Evolutionary conservation across 2,329 filamentous ascomycete genomes (phyloP).

Genomic region (Cadophora malorum): DNA sequence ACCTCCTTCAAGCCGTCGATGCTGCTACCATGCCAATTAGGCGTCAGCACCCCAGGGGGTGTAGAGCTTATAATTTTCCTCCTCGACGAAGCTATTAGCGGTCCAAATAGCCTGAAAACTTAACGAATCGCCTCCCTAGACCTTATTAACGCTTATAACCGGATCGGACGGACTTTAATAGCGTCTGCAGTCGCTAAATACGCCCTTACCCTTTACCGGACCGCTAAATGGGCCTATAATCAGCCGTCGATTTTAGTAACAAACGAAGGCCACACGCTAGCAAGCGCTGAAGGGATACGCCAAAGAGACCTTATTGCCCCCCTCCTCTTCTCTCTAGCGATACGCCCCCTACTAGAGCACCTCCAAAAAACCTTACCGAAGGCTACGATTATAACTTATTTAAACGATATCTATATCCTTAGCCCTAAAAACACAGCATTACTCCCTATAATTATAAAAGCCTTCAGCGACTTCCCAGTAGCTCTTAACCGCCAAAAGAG

Average conservation of each 20-base stretch:
- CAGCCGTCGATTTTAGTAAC: neutral
- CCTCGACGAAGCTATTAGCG: no score
- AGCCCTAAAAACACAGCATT: neutral
- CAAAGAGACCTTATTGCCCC: neutral
- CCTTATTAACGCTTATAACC: no score
- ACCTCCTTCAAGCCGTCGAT: no score
- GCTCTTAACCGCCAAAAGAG: slow-evolving; percentile 6
- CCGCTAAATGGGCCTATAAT: slow-evolving; percentile 5
- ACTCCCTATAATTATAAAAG: neutral
- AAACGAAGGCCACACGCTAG: neutral
- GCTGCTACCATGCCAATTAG: no score
- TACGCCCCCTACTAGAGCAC: slow-evolving; percentile 2
- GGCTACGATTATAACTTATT: neutral
- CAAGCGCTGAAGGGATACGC: neutral
- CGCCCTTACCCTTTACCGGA: neutral
- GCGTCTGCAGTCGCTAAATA: slow-evolving; percentile 1
- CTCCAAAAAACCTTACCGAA: neutral
- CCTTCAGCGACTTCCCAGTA: neutral
- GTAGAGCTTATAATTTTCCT: no score
- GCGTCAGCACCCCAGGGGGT: no score
- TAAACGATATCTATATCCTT: neutral
- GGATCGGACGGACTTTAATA: no score
- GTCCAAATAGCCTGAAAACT: no score
- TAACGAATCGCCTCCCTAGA: no score
- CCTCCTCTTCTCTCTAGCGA: slow-evolving; percentile 1